These are phyloP conservation scores for Violaceomyces palustris DNA, from an alignment of 1,284 basidiomycete species.

Conservation along the genomic window DNA sequence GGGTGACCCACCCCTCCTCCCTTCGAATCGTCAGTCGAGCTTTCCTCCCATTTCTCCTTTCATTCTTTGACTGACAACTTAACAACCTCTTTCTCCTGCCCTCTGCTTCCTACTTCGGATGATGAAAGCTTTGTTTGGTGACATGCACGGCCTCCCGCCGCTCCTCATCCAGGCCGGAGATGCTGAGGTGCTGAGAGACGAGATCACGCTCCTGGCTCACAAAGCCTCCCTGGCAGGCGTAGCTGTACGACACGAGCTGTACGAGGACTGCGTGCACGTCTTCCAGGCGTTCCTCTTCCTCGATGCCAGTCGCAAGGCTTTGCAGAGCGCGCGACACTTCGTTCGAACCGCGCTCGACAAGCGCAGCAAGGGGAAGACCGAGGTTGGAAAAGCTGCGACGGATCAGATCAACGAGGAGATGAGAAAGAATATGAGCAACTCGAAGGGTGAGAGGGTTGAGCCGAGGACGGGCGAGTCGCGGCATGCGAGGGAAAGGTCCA, in stretches of 20 bases:
- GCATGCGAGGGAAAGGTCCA: too few species aligned
- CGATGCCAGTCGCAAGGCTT: constrained; percentile 50
- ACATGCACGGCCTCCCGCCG: constrained; percentile 79
- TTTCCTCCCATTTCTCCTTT: too few species aligned
- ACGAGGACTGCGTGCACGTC: constrained; percentile 70
- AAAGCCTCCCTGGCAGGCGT: constrained; percentile 86
- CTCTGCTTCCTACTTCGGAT: not conserved
- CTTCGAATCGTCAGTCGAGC: too few species aligned
- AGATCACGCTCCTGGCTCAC: constrained; percentile 85
- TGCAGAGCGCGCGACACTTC: constrained; percentile 50
- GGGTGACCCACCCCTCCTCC: too few species aligned
- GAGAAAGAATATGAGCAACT: constrained; percentile 29
- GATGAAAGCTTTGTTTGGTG: constrained; percentile 86
- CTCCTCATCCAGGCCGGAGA: constrained; percentile 90
- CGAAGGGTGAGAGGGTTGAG: constrained; percentile 26
- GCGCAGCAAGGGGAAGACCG: constrained; percentile 23
- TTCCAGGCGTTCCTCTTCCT: constrained; percentile 52
- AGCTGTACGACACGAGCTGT: constrained; percentile 81
- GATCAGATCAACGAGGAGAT: constrained; percentile 56
- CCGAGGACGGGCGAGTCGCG: constrained; percentile 24
- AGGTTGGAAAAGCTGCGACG: too few species aligned
- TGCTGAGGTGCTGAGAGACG: constrained; percentile 86
- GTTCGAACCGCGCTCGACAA: constrained; percentile 50
- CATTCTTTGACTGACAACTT: too few species aligned
- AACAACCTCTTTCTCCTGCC: too few species aligned